A percentile compares a stretch with the other conserved stretches of the same genome.
Evolutionary conservation across 1,139 yeast species (phyloP).

Genomic region (Eremothecium gossypii): DNA sequence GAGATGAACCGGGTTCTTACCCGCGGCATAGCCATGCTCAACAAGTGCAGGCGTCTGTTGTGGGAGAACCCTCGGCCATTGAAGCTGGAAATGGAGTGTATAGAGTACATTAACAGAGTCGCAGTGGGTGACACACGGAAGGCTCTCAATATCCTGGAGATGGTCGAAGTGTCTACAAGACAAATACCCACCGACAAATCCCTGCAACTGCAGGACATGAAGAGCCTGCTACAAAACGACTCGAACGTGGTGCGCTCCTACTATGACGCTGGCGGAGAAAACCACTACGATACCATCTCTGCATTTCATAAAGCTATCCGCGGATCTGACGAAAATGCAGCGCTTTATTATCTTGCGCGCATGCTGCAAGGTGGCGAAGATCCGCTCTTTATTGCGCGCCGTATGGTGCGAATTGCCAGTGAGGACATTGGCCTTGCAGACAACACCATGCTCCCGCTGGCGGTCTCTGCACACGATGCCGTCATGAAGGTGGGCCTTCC

Average conservation of each 20-base stretch:
- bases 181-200: constrained; percentile 6
- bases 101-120: constrained; percentile 63
- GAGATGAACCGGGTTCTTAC: constrained; percentile 53
- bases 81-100: constrained; percentile 46
- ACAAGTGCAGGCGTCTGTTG: constrained; percentile 44
- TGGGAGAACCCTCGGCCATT: constrained; percentile 32
- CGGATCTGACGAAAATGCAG: constrained; percentile 84
- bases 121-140: constrained; percentile 86
- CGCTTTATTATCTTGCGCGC: constrained; percentile 72
- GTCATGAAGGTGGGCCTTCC: constrained; percentile 94
- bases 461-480: constrained; percentile 77
- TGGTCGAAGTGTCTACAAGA: constrained; percentile 35
- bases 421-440: constrained; percentile 85
- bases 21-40: constrained; percentile 54
- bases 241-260: constrained; percentile 36
- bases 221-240: constrained; percentile 20
- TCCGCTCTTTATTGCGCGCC: constrained; percentile 80
- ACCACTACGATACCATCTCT: constrained; percentile 88
- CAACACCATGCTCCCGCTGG: constrained; percentile 76
- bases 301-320: constrained; percentile 89
- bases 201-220: constrained; percentile 11
- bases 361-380: constrained; percentile 93
- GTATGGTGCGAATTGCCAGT: constrained; percentile 88
- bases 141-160: constrained; percentile 68
- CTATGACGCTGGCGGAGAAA: constrained; percentile 86